Conservation (phyloP, 495 filamentous ascomycete genomes). For the Parathielavia appendiculata region DNA sequence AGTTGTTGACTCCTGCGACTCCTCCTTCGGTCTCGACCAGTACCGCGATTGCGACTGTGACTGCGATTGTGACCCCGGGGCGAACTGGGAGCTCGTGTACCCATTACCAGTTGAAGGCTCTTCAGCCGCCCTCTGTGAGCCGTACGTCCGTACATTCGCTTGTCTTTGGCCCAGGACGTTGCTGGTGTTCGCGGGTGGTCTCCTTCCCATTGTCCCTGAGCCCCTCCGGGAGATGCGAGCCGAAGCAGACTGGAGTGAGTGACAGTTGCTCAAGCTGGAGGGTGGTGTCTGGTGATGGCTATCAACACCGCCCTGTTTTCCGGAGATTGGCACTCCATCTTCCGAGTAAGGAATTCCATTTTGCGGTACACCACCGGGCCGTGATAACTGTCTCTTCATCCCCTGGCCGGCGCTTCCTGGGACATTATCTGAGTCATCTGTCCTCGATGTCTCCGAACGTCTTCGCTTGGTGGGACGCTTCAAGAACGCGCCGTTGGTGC, state of each 20-base stretch:
- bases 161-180: neutral
- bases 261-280: neutral
- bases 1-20: constrained; percentile 14
- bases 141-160: constrained; percentile 12
- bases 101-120: neutral
- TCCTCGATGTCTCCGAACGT: constrained; percentile 7
- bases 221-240: neutral
- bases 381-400: neutral
- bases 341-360: neutral
- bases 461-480: constrained; percentile 7
- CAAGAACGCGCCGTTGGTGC: neutral
- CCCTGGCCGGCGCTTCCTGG: neutral
- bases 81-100: neutral
- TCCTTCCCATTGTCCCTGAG: neutral
- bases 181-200: neutral
- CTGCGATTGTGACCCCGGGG: neutral
- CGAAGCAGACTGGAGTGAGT: neutral
- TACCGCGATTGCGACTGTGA: constrained; percentile 15
- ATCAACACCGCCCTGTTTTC: neutral
- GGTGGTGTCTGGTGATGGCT: neutral
- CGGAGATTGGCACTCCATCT: neutral
- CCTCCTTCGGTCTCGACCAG: constrained; percentile 5
- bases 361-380: no score
- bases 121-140: constrained; percentile 4
- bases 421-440: neutral